Percentiles rank a stretch among this genome's conserved stretches.
These are phyloP conservation scores for Corymbia citriodora DNA, from an alignment of 441 rosid species.

Conservation along the genomic window DNA sequence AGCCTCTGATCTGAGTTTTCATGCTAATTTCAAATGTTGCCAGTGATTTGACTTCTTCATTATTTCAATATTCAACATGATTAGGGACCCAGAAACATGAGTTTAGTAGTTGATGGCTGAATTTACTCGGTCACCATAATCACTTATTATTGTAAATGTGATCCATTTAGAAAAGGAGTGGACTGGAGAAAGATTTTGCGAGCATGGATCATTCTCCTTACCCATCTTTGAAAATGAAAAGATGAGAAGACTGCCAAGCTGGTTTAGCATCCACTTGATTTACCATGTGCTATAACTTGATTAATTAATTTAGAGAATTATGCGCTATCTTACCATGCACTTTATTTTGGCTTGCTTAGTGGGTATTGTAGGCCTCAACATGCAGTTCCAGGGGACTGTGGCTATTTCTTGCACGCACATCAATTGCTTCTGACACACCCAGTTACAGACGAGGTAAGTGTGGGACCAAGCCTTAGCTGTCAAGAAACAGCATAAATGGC, in stretches of 20 bases:
- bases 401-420: constrained; percentile 86
- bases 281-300: not conserved
- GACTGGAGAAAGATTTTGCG: not conserved
- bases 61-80: not conserved
- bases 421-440: constrained; percentile 53
- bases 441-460: constrained; percentile 43
- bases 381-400: constrained; percentile 90
- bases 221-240: not conserved
- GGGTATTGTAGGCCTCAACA: constrained; percentile 71
- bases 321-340: not conserved
- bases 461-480: not conserved
- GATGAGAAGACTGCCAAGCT: not conserved
- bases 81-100: not conserved
- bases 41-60: not conserved
- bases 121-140: not conserved
- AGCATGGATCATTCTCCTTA: not conserved
- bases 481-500: not conserved
- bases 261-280: not conserved
- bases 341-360: constrained; percentile 23
- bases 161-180: not conserved
- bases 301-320: not conserved
- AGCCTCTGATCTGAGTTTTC: not conserved
- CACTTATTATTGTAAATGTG: not conserved
- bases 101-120: not conserved
- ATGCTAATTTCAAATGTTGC: not conserved